Base-by-base conservation (phyloP, 805 yeast genomes). In the Spathaspora sp. region DNA sequence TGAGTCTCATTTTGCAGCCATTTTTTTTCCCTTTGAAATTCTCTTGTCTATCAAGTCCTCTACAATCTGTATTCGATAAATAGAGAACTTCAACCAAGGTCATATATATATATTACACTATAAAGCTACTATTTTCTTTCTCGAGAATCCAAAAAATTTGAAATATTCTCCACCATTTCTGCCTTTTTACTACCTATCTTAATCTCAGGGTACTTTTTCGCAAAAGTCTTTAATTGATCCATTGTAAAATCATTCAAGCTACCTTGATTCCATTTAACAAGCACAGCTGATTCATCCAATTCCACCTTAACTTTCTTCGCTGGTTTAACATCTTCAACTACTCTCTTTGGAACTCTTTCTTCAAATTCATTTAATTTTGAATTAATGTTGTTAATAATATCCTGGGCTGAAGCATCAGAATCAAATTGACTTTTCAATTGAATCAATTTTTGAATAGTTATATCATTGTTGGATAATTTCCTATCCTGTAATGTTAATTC, bases 151-250 rank as follows among this genome's bases (percentile, higher is more conserved):
- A 75, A 58, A 50, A 63, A 73, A 3, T 61, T 66, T 1, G 39
- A 49, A 19, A 80, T 77, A 52, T 72, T 76, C 8, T 66, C 70
- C 16, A 80, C 66, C 62, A 78, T 60, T 31, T 71, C 82, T 14
- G 57, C 67, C 57, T 79, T 80, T 46, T 65, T 72, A 1, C 67
- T 57, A 0, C 74, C 82, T 26, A 56, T 52, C 28, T 63, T 66
- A 17, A 76, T 75, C 12, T 59, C 65, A 42, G 67, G 65, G 54
- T 76, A 70, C 20, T 67, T 61, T 18, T 57, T 60, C 47, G 72
- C 69, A 53, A 72, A 79, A n/a, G 57, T 62, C 52, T 65, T 69
- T 32, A 80, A 61, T 54, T 79, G 81, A 3, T 67, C 67, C 39
- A 72, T 72, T n/a, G 72, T 74, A 51, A 75, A 77, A 19, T 60